These are phyloP conservation scores for Botrytis paeoniae DNA, from an alignment of 2,329 filamentous ascomycete species.

Conservation along the genomic window DNA sequence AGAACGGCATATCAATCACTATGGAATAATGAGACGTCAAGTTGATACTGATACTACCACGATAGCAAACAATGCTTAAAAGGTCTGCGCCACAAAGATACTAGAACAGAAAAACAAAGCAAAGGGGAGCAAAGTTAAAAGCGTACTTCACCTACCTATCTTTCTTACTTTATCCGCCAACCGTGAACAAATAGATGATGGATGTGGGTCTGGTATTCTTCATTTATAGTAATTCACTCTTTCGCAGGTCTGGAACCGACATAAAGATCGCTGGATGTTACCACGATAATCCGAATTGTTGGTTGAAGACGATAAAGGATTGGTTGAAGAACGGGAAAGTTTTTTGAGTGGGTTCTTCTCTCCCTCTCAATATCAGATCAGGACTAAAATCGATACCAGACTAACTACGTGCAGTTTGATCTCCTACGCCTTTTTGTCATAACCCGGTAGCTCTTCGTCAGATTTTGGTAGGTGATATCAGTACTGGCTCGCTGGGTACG, in stretches of 20 bases:
- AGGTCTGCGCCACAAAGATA: conserved; percentile 1
- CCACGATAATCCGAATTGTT: not conserved
- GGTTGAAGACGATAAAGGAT: not conserved
- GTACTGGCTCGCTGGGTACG: not conserved
- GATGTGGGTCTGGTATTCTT: not conserved
- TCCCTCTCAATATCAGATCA: not conserved
- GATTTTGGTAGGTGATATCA: not conserved
- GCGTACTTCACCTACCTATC: not conserved
- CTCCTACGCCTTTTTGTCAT: not conserved
- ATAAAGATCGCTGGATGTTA: not conserved
- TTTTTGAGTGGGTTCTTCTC: not conserved
- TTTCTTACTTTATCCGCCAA: not conserved
- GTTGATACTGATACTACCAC: not conserved
- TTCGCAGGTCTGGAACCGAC: not conserved
- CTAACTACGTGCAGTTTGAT: not conserved
- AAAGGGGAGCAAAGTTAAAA: not conserved
- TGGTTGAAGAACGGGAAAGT: not conserved
- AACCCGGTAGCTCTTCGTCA: not conserved
- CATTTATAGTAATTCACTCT: not conserved
- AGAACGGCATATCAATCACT: not conserved
- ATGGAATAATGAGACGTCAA: conserved; percentile 3
- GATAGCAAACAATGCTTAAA: not conserved
- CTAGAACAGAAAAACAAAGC: not conserved
- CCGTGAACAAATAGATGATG: not conserved
- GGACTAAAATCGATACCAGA: not conserved